Evolutionary conservation across 2,329 filamentous ascomycete genomes (phyloP), one percentile per base, ranked within the genome.

Genomic region (Aspergillus tamarii): DNA sequence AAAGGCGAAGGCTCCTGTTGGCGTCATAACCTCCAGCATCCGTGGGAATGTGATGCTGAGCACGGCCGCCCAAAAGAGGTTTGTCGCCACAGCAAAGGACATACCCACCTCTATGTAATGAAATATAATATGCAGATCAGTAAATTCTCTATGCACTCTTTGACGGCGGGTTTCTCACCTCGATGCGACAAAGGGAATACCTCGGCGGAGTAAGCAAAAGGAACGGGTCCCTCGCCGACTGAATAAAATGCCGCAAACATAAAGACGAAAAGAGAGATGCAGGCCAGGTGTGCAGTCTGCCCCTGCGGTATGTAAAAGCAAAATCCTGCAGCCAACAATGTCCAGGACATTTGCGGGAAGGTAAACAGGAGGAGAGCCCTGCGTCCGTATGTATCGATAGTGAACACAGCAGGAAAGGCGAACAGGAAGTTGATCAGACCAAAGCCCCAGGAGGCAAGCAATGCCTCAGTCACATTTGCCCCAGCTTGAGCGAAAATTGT

Each of bases 301-400:
- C 75, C 70, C 32, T 69, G 66, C 0, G 78, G 77, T 23, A 88
- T 83, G 45, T 85, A 80, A 58, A 85, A 87, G 69, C 83, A 86
- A 54, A 89, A 82, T 5, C 86, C 88, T n/a, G 85, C 87, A 0
- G 86, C 85, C 1, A 90, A 80, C n/a, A 90, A 76, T 5, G 87
- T 87, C 87, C 87, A 89, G 14, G 85, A 85, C 87, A 90, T 90
- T 64, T 89, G 83, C 0, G 88, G 87, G 71, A 90, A 89, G 3
- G 88, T 90, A 74, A 90, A 89, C 0, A 89, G 78, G 2, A 89
- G 81, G 14, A 90, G 80, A 19, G 85, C 79, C 39, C 88, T 84
- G 39, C 88, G 85, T n/a, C 88, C 88, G 66, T 85, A 89, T 0
- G 87, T 89, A 71, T 90, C 88, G 65, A 90, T 90, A 1, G 88